Conservation (phyloP, 1,139 yeast genomes). For the Yamadazyma pseudoaaseri region DNA sequence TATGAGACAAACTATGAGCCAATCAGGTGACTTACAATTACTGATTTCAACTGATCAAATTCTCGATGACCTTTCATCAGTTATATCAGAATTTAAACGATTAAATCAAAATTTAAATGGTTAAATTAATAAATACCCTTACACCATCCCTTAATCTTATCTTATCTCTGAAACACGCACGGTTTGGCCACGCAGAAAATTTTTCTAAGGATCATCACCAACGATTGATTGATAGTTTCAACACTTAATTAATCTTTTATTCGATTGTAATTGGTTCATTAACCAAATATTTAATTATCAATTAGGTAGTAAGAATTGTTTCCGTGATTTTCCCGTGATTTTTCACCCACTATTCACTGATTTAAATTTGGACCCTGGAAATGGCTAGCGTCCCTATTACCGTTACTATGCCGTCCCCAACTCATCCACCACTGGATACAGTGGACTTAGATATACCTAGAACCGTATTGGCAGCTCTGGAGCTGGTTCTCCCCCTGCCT, state of each 20-base stretch:
- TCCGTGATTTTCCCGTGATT: no score
- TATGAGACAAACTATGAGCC: conserved; percentile 34
- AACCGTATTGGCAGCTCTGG: background rate
- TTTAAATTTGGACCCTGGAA: background rate
- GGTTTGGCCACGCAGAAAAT: background rate
- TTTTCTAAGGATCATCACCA: background rate
- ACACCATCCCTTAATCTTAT: no score
- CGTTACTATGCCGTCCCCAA: background rate
- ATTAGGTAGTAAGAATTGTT: no score
- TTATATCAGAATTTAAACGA: background rate
- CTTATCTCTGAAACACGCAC: background rate
- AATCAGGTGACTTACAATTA: conserved; percentile 20
- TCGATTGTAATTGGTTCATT: no score
- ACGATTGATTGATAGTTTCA: no score
- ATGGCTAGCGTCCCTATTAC: background rate
- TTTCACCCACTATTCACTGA: background rate
- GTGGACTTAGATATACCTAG: background rate
- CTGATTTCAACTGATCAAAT: conserved; percentile 24
- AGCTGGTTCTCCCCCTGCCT: background rate
- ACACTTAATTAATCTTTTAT: no score
- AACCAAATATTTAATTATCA: no score
- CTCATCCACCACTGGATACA: background rate
- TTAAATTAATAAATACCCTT: no score
- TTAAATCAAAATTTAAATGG: no score
- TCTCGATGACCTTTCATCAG: conserved; percentile 20